Conservation (phyloP, 768 basidiomycete genomes). For the Suillus subluteus region DNA sequence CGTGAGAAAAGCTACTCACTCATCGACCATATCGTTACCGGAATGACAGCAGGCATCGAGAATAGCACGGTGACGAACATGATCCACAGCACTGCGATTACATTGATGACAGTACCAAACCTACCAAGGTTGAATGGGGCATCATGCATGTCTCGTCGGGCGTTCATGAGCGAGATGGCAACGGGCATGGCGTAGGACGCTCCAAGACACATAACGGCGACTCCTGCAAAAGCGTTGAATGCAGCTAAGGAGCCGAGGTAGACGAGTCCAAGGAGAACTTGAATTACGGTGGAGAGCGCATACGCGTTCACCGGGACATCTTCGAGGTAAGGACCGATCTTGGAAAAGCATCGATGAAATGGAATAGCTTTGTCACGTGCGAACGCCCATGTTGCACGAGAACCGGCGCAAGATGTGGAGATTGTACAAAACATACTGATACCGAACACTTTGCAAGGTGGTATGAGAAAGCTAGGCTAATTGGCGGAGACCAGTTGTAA, state of each 20-base stretch:
- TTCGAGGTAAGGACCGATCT: constrained; percentile 41
- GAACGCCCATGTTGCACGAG: constrained; percentile 73
- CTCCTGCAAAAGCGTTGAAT: constrained; percentile 71
- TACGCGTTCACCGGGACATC: constrained; percentile 65
- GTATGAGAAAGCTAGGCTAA: background rate
- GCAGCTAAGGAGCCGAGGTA: constrained; percentile 64
- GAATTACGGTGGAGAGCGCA: constrained; percentile 58
- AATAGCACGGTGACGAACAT: constrained; percentile 65
- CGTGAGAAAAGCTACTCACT: constrained; percentile 33
- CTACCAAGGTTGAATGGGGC: constrained; percentile 56
- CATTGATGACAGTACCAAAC: constrained; percentile 50
- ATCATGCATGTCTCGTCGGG: constrained; percentile 46
- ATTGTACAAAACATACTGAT: constrained; percentile 65
- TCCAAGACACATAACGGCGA: constrained; percentile 67
- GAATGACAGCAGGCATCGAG: constrained; percentile 68
- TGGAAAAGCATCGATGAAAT: constrained; percentile 49
- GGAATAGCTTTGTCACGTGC: constrained; percentile 70
- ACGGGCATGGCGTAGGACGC: constrained; percentile 69
- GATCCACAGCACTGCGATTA: constrained; percentile 60
- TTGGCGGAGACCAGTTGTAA: constrained; percentile 6
- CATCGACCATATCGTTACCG: constrained; percentile 55
- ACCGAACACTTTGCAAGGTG: constrained; percentile 48
- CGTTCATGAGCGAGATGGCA: constrained; percentile 50
- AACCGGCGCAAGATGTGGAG: constrained; percentile 68
- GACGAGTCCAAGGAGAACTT: constrained; percentile 63